phyloP scores from a whole-genome alignment of 2,329 filamentous ascomycete species.

The Pseudogymnoascus sp. region DNA sequence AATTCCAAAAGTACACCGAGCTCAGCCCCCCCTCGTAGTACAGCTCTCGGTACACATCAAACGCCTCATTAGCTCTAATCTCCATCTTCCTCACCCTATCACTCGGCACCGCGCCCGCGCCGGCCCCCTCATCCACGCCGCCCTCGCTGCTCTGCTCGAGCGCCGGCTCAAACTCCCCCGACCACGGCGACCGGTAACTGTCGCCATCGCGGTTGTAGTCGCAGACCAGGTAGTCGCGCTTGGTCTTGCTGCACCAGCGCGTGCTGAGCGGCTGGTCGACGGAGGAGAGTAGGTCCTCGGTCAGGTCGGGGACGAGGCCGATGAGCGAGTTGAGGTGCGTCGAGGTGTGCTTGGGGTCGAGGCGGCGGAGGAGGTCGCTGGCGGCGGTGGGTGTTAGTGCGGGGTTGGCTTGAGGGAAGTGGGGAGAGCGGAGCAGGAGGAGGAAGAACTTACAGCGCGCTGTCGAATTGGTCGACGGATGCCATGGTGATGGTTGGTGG shows the following conservation, averaged over 20 bases:
- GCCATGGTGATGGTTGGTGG: conserved; percentile 23
- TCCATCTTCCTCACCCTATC: conserved; percentile 92
- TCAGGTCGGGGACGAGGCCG: conserved; percentile 77
- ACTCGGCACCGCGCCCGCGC: conserved; percentile 77
- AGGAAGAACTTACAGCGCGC: conserved; percentile 27
- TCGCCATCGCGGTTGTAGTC: conserved; percentile 99
- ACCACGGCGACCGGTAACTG: conserved; percentile 97
- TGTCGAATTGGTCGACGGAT: conserved; percentile 29
- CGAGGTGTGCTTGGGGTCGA: conserved; percentile 88
- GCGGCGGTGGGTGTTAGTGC: conserved; percentile 4
- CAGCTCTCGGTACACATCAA: conserved; percentile 92
- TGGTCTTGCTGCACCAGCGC: conserved; percentile 75
- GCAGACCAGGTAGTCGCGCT: conserved; percentile 93
- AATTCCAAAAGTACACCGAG: conserved; percentile 95
- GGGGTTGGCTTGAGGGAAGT: neutral
- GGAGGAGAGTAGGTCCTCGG: conserved; percentile 94
- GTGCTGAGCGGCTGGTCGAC: conserved; percentile 91
- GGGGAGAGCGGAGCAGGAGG: neutral
- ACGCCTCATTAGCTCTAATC: conserved; percentile 85
- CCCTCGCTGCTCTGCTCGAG: conserved; percentile 55
- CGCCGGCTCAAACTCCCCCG: conserved; percentile 93
- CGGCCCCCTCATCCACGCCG: conserved; percentile 49
- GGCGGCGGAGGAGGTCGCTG: conserved; percentile 94
- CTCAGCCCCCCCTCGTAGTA: conserved; percentile 96
- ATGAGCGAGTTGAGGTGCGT: conserved; percentile 84